These are phyloP conservation scores for Saprolegnia parasitica DNA, from an alignment of 352 stramenopile genomes.

Conservation along the genomic window DNA sequence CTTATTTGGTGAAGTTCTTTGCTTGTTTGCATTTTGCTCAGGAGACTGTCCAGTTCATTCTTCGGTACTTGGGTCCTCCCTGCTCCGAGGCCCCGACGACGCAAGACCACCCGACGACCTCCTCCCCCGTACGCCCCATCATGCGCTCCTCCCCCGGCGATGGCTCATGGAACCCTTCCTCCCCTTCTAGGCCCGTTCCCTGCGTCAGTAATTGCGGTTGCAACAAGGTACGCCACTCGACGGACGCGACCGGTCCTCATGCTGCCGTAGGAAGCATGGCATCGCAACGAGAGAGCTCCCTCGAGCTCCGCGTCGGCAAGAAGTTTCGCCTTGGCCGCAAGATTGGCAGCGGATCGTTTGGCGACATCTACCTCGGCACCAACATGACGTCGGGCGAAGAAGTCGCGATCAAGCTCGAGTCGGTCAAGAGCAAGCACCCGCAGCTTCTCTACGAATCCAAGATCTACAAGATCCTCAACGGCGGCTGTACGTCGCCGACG, in stretches of 20 bases:
- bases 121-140: not conserved
- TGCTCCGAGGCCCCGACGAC: slow-evolving; percentile 6
- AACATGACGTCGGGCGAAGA: slow-evolving; percentile 99
- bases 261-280: slow-evolving; percentile 41
- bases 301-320: slow-evolving; percentile 98
- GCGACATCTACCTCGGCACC: slow-evolving; percentile 99
- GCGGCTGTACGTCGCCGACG: slow-evolving; percentile 92
- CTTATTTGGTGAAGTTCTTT: slow-evolving; percentile 27
- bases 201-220: not conserved
- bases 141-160: not conserved
- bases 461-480: slow-evolving; percentile 99
- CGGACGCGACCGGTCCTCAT: not conserved
- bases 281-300: slow-evolving; percentile 62
- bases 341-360: slow-evolving; percentile 99
- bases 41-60: slow-evolving; percentile 24
- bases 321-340: slow-evolving; percentile 99
- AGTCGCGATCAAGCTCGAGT: slow-evolving; percentile 99
- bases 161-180: slow-evolving; percentile 4
- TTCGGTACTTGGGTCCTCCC: not conserved
- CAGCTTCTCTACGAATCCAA: slow-evolving; percentile 99
- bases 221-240: not conserved
- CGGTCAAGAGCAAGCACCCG: slow-evolving; percentile 95
- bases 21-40: slow-evolving; percentile 24
- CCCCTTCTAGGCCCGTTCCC: not conserved
- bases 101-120: not conserved